Conservation (phyloP, 2,329 filamentous ascomycete genomes). For the Cylindrodendrum hubeiense region DNA sequence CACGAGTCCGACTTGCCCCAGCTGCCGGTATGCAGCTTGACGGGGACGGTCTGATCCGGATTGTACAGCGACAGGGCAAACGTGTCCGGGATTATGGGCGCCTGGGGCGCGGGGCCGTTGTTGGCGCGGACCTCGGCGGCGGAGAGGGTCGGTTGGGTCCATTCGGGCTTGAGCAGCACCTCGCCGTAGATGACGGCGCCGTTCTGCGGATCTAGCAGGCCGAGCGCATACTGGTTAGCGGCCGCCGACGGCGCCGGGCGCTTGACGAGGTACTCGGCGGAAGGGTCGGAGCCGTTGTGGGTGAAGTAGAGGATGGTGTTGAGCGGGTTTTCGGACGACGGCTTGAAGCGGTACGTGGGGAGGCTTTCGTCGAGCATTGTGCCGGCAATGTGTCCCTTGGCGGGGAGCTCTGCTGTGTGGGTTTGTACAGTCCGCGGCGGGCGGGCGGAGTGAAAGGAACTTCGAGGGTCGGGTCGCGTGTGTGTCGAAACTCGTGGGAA, state of each 20-base stretch:
- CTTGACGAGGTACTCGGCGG: slow-evolving; percentile 83
- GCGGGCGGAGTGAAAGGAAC: not conserved
- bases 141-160: slow-evolving; percentile 85
- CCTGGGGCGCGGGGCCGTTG: slow-evolving; percentile 72
- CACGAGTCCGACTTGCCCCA: slow-evolving; percentile 87
- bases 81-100: slow-evolving; percentile 80
- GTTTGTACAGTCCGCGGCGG: not conserved
- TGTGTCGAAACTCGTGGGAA: not conserved
- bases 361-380: slow-evolving; percentile 93
- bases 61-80: slow-evolving; percentile 95
- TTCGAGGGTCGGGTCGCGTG: not conserved
- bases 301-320: slow-evolving; percentile 70
- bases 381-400: slow-evolving; percentile 9
- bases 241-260: slow-evolving; percentile 77
- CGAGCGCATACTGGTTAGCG: slow-evolving; percentile 87
- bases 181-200: slow-evolving; percentile 89
- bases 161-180: slow-evolving; percentile 85
- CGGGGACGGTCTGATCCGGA: slow-evolving; percentile 83
- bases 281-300: slow-evolving; percentile 83
- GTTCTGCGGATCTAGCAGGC: slow-evolving; percentile 85
- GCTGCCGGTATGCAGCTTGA: slow-evolving; percentile 78
- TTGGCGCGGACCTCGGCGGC: slow-evolving; percentile 82
- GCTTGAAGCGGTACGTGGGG: slow-evolving; percentile 75
- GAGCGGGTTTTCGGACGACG: slow-evolving; percentile 64
- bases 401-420: not conserved